Percentiles rank a stretch among this genome's conserved stretches.
Evolutionary conservation across 106 monocot species (phyloP).

Genomic region (Dendrobium officinale): DNA sequence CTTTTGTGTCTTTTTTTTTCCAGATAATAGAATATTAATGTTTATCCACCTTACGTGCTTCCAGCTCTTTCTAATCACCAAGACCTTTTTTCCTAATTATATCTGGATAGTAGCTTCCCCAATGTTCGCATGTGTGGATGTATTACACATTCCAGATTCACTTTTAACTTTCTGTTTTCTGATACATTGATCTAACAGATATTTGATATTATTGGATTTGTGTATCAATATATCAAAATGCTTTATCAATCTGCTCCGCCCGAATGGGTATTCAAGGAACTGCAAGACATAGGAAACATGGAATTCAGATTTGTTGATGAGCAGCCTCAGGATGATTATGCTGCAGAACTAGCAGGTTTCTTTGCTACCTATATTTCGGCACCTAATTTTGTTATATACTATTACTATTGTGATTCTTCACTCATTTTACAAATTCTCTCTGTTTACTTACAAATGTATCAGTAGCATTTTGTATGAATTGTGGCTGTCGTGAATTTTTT

Average conservation of each 20-base stretch:
- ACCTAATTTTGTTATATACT: background rate
- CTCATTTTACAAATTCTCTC: background rate
- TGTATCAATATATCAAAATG: conserved; percentile 87
- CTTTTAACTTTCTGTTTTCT: conserved; percentile 1
- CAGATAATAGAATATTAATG: background rate
- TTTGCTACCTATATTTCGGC: background rate
- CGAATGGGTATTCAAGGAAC: conserved; percentile 95
- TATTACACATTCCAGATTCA: background rate
- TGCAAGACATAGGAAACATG: conserved; percentile 96
- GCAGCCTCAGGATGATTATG: conserved; percentile 96
- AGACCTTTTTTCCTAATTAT: background rate
- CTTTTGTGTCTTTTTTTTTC: background rate
- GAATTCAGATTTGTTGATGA: conserved; percentile 96
- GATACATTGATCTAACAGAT: conserved; percentile 42
- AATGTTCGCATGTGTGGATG: background rate
- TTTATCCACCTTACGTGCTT: background rate
- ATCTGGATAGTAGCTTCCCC: background rate
- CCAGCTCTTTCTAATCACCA: background rate
- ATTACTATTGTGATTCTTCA: background rate
- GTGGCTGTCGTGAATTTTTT: background rate
- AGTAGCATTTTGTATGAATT: background rate
- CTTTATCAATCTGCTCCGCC: conserved; percentile 56
- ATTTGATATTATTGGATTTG: conserved; percentile 52
- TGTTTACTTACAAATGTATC: background rate
- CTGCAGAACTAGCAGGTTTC: conserved; percentile 77